A percentile compares a stretch with the other conserved stretches of the same genome.
Evolutionary conservation across 768 basidiomycete genomes (phyloP).

Genomic region (Tulasnella sp.): DNA sequence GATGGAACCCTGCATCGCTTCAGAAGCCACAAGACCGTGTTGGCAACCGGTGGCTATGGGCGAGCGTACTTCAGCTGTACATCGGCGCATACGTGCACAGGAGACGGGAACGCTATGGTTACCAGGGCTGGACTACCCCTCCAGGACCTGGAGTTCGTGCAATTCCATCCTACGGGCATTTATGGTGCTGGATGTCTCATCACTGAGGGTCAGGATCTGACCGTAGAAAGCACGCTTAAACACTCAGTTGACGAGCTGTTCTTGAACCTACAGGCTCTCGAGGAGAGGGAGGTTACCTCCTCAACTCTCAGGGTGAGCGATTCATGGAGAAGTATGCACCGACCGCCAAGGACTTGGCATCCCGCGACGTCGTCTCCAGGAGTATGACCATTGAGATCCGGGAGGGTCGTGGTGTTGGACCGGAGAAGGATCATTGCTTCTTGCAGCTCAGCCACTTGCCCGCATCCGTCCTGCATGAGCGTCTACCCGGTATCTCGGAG

Average conservation of each 20-base stretch:
- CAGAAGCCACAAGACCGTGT: conserved; percentile 94
- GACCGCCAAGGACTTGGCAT: conserved; percentile 98
- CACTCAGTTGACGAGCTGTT: background rate
- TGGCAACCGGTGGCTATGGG: conserved; percentile 97
- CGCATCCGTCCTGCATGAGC: conserved; percentile 87
- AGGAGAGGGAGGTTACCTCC: conserved; percentile 96
- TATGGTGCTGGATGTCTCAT: conserved; percentile 99
- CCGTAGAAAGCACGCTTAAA: conserved; percentile 17
- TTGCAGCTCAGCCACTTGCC: conserved; percentile 96
- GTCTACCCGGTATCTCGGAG: conserved; percentile 98
- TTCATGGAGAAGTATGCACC: conserved; percentile 99
- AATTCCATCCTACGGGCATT: conserved; percentile 99
- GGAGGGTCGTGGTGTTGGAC: conserved; percentile 97
- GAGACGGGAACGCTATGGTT: conserved; percentile 99
- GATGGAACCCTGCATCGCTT: conserved; percentile 98
- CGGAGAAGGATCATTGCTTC: conserved; percentile 95
- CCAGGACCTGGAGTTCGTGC: conserved; percentile 98
- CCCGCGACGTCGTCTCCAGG: conserved; percentile 97
- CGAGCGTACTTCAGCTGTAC: conserved; percentile 98
- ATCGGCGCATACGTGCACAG: conserved; percentile 96
- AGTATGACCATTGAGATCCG: conserved; percentile 99
- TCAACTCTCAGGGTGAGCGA: conserved; percentile 97
- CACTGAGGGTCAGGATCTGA: conserved; percentile 98
- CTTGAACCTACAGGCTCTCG: conserved; percentile 61
- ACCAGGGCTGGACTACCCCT: conserved; percentile 90